A percentile compares a stretch with the other conserved stretches of the same genome.
phyloP scores from a whole-genome alignment of 2,329 filamentous ascomycete genomes.

The Ophiostoma tasmaniense region DNA sequence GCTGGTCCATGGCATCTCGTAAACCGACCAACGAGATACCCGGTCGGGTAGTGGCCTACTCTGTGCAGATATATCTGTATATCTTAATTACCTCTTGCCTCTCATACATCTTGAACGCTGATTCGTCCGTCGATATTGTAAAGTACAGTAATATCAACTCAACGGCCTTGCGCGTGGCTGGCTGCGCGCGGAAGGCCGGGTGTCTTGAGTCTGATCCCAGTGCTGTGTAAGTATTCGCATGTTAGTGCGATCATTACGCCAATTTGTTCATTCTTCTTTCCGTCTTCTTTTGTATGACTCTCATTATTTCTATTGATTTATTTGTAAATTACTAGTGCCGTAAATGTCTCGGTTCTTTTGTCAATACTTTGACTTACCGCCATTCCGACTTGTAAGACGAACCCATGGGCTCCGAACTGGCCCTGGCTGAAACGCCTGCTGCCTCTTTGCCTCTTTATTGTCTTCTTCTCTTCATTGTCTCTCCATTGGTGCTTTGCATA shows the following conservation, averaged over 20 bases:
- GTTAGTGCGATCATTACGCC: neutral
- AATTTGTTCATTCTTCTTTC: neutral
- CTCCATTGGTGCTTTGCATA: neutral
- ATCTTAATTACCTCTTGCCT: neutral
- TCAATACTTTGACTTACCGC: neutral
- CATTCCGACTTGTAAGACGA: neutral
- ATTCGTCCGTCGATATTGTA: neutral
- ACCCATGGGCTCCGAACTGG: neutral
- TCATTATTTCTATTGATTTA: neutral
- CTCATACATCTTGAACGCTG: neutral
- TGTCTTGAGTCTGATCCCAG: neutral
- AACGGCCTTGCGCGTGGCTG: neutral
- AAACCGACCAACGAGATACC: conserved; percentile 9
- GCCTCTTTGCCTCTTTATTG: neutral
- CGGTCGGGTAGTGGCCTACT: neutral
- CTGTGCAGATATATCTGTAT: neutral
- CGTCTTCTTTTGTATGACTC: neutral
- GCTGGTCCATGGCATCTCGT: neutral
- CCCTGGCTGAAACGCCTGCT: neutral
- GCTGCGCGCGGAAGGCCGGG: neutral
- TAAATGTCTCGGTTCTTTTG: neutral
- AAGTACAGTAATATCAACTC: neutral
- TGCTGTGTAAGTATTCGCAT: neutral
- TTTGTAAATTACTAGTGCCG: no score
- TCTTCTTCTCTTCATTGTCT: neutral